These are phyloP conservation scores for Cercospora sesami DNA, from an alignment of 2,329 filamentous ascomycete genomes.

Conservation along the genomic window DNA sequence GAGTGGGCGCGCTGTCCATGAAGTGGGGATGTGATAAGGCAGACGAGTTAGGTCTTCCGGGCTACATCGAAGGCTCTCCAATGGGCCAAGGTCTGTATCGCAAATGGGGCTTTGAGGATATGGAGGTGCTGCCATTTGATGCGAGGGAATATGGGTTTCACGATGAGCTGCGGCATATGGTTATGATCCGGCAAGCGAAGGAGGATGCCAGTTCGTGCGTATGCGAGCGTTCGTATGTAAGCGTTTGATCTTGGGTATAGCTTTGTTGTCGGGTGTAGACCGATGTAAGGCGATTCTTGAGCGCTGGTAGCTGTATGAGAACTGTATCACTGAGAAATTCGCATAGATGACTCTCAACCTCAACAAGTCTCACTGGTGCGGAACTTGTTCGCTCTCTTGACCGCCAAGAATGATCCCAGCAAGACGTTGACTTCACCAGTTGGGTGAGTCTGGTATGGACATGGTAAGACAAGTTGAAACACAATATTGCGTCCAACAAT, in stretches of 20 bases:
- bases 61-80: constrained; percentile 45
- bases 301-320: too few relatives aligned
- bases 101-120: constrained; percentile 39
- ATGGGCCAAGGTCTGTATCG: constrained; percentile 44
- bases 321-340: not conserved
- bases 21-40: constrained; percentile 44
- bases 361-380: not conserved
- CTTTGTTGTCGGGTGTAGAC: not conserved
- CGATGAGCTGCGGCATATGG: constrained; percentile 31
- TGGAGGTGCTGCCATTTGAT: constrained; percentile 34
- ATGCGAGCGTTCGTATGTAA: too few relatives aligned
- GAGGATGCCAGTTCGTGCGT: not conserved
- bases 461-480: not conserved
- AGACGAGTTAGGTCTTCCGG: constrained; percentile 41
- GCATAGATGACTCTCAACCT: not conserved
- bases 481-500: not conserved
- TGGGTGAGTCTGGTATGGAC: not conserved
- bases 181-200: constrained; percentile 32
- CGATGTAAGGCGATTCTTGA: not conserved
- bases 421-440: not conserved
- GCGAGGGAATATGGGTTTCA: constrained; percentile 31
- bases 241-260: not conserved
- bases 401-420: constrained; percentile 4
- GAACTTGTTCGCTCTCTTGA: not conserved
- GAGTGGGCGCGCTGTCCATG: constrained; percentile 43